Percentiles rank a stretch among this genome's conserved stretches.
Evolutionary conservation across 192 early-diverging fungal genomes (phyloP).

Genomic region (Backusella parvicylindrica): DNA sequence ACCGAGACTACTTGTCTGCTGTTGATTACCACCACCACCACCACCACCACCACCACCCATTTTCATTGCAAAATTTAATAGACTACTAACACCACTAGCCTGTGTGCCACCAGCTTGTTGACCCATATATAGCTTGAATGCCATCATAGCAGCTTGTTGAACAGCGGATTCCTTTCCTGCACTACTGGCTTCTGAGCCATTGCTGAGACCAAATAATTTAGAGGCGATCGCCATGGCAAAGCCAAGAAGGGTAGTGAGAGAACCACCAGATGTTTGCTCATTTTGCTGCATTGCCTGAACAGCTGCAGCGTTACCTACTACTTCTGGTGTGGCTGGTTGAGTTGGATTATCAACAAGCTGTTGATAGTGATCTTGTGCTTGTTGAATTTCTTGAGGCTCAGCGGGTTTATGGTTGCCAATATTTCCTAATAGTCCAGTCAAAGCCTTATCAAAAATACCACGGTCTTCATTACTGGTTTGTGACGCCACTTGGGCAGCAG

Average conservation of each 20-base stretch:
- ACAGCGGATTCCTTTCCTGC: constrained; percentile 16
- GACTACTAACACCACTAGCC: not conserved
- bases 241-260: constrained; percentile 15
- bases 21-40: constrained; percentile 9
- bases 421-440: constrained; percentile 8
- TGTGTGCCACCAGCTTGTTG: constrained; percentile 11
- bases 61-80: constrained; percentile 13
- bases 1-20: constrained; percentile 1
- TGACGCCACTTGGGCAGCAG: not conserved
- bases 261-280: constrained; percentile 2
- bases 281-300: constrained; percentile 28
- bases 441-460: constrained; percentile 7
- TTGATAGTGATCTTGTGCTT: constrained; percentile 15
- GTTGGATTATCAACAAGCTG: constrained; percentile 7
- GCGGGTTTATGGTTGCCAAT: not conserved
- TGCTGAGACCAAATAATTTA: constrained; percentile 21
- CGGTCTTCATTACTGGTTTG: constrained; percentile 15
- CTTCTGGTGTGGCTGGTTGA: constrained; percentile 14
- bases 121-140: constrained; percentile 32
- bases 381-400: constrained; percentile 14
- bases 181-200: not conserved
- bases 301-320: constrained; percentile 29
- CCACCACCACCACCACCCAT: constrained; percentile 2
- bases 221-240: constrained; percentile 32
- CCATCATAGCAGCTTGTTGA: constrained; percentile 32